These are phyloP conservation scores for Ephemerocybe angulata DNA, from an alignment of 768 basidiomycete species.

Conservation along the genomic window DNA sequence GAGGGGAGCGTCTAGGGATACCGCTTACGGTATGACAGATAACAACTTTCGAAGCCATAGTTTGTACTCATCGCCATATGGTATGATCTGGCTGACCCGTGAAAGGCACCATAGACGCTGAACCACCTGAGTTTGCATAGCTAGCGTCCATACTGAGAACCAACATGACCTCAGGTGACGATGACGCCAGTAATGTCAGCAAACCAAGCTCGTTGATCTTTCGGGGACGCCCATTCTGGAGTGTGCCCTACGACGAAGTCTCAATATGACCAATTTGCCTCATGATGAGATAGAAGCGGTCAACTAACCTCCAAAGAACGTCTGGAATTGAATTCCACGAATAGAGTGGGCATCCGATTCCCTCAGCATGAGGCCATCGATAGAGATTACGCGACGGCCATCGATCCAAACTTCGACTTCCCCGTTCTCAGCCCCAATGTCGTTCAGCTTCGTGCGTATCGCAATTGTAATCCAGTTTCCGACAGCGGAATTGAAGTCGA, in stretches of 20 bases:
- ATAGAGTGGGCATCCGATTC: slow-evolving; percentile 41
- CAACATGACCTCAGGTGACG: slow-evolving; percentile 5
- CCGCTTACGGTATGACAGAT: not conserved
- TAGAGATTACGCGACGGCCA: slow-evolving; percentile 52
- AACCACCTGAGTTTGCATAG: too few species aligned
- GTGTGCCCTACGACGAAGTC: slow-evolving; percentile 38
- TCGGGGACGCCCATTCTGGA: slow-evolving; percentile 55
- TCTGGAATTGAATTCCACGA: slow-evolving; percentile 71
- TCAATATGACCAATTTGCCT: not conserved
- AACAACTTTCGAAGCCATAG: not conserved
- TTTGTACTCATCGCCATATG: not conserved
- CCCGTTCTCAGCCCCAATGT: slow-evolving; percentile 57
- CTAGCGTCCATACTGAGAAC: not conserved
- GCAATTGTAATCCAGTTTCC: slow-evolving; percentile 60
- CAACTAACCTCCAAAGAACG: slow-evolving; percentile 69
- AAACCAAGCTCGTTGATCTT: slow-evolving; percentile 58
- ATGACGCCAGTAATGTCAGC: slow-evolving; percentile 51
- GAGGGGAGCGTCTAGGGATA: not conserved
- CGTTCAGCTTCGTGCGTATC: slow-evolving; percentile 68
- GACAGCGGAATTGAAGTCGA: slow-evolving; percentile 47
- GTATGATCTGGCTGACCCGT: not conserved
- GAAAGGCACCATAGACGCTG: too few species aligned
- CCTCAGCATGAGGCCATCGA: slow-evolving; percentile 47
- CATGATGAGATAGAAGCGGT: not conserved
- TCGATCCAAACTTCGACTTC: slow-evolving; percentile 65